Evolutionary conservation across 371 early-diverging fungal genomes (phyloP), one percentile per base, ranked within the genome.

Genomic region (Lichtheimia corymbifera): DNA sequence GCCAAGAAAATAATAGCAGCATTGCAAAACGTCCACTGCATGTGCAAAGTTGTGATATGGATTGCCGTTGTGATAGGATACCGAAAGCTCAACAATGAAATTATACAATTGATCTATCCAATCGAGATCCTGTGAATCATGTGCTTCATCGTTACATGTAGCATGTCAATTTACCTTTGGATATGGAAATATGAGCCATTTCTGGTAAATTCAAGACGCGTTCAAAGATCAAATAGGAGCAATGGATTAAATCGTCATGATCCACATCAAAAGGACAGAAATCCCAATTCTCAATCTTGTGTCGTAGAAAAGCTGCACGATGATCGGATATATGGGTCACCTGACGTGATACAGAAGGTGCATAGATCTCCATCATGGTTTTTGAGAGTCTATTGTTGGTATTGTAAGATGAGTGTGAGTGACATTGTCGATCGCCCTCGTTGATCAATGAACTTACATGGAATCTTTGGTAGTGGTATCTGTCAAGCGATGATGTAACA

Each of bases 11-110:
- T 83, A 89, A 60, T 82, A 91, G 5, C 86, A 80, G 56, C 90
- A 84, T 71, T 94, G 94, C 17, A 92, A 72, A n/a, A 93, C 93
- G 69, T 94, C 94, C 12, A 92, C 88, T 2, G 94, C 93, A 74
- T 94, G 94, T 24, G 83, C 82, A 71, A 92, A 90, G 76, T 92
- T 93, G 72, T 94, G 94, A 68, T 92, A 92, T 14, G 90, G 87
- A 66, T 93, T 93, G 54, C 78, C 83, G 24, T 84, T 80, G 70
- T 88, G 88, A 69, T 91, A 91, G 2, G 84, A 79, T 35, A 79
- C 79, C 50, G 82, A 76, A 42, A 89, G 64, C 22, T 86, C 84
- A 42, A 83, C 67, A 18, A 89, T 76, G 67, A 89, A 84, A 40
- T 80, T 74, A 65, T 85, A 84, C 47, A 85, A 62, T 64, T 79